phyloP scores from a whole-genome alignment of 148 eudicot species.

The Bassia scoparia region DNA sequence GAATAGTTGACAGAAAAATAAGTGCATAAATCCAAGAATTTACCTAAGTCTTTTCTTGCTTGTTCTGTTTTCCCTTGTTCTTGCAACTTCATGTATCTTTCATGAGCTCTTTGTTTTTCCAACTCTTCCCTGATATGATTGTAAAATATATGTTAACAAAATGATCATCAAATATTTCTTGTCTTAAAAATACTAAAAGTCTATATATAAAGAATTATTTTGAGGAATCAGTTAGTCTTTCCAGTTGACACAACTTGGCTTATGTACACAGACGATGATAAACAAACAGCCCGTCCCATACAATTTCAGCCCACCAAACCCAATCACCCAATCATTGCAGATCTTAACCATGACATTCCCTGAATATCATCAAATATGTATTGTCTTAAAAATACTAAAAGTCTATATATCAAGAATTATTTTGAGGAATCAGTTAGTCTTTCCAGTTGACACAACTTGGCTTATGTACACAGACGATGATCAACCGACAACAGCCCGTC shows the following conservation, averaged over 20 bases:
- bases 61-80: constrained; percentile 98
- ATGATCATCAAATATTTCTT: constrained; percentile 2
- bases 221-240: background rate
- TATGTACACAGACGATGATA: too few species aligned
- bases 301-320: background rate
- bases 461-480: too few species aligned
- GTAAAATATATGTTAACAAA: background rate
- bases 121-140: constrained; percentile 64
- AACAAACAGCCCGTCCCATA: background rate
- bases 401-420: background rate
- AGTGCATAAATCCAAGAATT: constrained; percentile 14
- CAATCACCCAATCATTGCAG: background rate
- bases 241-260: background rate
- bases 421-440: background rate
- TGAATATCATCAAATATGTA: too few species aligned
- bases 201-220: background rate
- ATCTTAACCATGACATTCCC: too few species aligned
- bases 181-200: too few species aligned
- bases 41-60: constrained; percentile 91
- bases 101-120: constrained; percentile 84
- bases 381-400: too few species aligned
- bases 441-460: background rate
- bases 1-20: background rate
- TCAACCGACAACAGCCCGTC: background rate
- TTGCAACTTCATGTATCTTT: constrained; percentile 91